Conservation (phyloP, 352 stramenopile genomes). For the Pythium phragmitis region DNA sequence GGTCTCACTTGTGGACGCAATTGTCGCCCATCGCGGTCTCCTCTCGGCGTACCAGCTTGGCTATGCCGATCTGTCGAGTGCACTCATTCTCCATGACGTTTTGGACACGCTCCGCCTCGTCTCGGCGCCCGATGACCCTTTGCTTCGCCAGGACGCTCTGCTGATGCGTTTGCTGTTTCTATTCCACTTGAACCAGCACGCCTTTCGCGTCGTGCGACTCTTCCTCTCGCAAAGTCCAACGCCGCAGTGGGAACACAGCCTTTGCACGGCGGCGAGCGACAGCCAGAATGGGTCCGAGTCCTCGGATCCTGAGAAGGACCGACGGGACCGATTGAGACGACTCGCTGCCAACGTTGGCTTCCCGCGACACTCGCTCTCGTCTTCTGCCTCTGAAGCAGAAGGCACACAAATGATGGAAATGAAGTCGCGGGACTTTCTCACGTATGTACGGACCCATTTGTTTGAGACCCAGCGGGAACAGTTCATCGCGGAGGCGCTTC, state of each 20-base stretch:
- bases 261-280: not conserved
- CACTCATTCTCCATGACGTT: conserved; percentile 25
- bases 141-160: conserved; percentile 3
- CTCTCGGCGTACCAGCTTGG: conserved; percentile 15
- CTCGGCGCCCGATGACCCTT: not conserved
- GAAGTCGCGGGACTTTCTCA: not conserved
- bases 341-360: conserved; percentile 4
- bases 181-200: conserved; percentile 44
- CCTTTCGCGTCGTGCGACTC: conserved; percentile 40
- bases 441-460: not conserved
- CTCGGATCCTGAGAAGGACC: not conserved
- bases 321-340: not conserved
- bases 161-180: conserved; percentile 38
- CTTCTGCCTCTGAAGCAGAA: not conserved
- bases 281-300: not conserved
- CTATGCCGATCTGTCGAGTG: conserved; percentile 13
- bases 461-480: conserved; percentile 21
- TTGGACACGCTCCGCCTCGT: not conserved
- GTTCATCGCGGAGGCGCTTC: conserved; percentile 17
- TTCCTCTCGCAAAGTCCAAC: conserved; percentile 18
- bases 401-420: not conserved
- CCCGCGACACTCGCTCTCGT: not conserved
- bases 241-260: conserved; percentile 8
- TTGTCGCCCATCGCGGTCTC: conserved; percentile 9
- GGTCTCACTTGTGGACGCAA: conserved; percentile 17